Conservation (phyloP, 352 stramenopile genomes). For the Phytophthora cryptogea region DNA sequence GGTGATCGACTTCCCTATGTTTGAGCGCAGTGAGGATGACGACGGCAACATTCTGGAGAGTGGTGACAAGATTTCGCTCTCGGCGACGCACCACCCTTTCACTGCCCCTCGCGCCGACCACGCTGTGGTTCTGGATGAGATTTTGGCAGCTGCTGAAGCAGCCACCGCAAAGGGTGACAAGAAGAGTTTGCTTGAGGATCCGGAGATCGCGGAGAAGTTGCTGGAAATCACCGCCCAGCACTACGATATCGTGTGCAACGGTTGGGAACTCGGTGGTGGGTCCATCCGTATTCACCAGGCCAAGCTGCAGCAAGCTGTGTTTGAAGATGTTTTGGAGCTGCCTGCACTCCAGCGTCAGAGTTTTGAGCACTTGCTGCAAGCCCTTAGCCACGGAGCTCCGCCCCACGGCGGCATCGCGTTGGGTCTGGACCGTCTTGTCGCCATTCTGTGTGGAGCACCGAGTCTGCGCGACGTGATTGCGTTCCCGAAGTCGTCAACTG, state of each 20-base stretch:
- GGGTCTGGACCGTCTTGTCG: slow-evolving; percentile 84
- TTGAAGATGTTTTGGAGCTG: slow-evolving; percentile 79
- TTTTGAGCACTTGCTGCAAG: slow-evolving; percentile 86
- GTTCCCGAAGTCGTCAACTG: slow-evolving; percentile 90
- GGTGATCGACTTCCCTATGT: slow-evolving; percentile 91
- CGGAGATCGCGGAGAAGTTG: slow-evolving; percentile 55
- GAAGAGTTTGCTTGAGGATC: slow-evolving; percentile 55
- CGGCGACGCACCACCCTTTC: slow-evolving; percentile 88
- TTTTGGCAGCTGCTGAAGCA: slow-evolving; percentile 32
- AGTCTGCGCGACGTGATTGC: slow-evolving; percentile 90
- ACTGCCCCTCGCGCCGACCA: slow-evolving; percentile 68
- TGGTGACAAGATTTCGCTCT: slow-evolving; percentile 50
- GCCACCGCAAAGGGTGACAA: slow-evolving; percentile 16
- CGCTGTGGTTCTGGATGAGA: slow-evolving; percentile 45
- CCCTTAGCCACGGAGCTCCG: slow-evolving; percentile 75
- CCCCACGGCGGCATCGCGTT: slow-evolving; percentile 87
- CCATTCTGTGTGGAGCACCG: slow-evolving; percentile 77
- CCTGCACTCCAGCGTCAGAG: slow-evolving; percentile 67
- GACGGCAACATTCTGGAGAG: slow-evolving; percentile 35
- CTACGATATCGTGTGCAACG: slow-evolving; percentile 91
- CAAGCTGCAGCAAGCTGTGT: slow-evolving; percentile 73
- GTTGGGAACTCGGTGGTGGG: slow-evolving; percentile 85
- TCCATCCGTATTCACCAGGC: slow-evolving; percentile 86
- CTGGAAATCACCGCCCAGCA: slow-evolving; percentile 73
- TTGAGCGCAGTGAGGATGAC: slow-evolving; percentile 72